phyloP scores from a whole-genome alignment of 148 eudicot species.

The Pouteria glomerata region DNA sequence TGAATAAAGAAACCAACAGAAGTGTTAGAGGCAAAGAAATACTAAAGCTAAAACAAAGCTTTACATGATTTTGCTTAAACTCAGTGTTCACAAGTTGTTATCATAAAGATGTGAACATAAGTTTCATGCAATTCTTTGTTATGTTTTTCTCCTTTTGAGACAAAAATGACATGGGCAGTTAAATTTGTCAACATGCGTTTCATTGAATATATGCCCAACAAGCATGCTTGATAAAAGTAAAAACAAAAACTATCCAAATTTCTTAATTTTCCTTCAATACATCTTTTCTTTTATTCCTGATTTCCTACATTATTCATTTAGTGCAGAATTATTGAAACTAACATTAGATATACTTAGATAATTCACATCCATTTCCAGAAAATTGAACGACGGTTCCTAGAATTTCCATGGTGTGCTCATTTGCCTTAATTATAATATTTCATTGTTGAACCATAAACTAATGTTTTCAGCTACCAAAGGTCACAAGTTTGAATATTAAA shows the following conservation, averaged over 20 bases:
- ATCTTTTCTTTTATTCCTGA: neutral
- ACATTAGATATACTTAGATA: neutral
- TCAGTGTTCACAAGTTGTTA: neutral
- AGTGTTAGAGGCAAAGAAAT: slow-evolving; percentile 11
- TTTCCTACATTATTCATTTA: neutral
- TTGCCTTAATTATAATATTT: neutral
- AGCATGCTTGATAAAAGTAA: neutral
- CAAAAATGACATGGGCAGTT: neutral
- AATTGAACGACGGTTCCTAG: neutral
- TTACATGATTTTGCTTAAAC: neutral
- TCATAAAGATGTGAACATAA: neutral
- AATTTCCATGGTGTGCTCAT: neutral
- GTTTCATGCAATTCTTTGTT: neutral
- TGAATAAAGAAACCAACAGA: slow-evolving; percentile 26
- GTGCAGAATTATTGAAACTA: neutral
- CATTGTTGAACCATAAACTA: neutral
- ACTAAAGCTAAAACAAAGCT: no score
- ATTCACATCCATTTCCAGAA: neutral
- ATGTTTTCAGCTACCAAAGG: neutral
- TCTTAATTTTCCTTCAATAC: neutral
- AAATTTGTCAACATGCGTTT: neutral
- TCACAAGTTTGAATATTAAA: neutral
- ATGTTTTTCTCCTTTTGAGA: neutral
- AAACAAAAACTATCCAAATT: neutral
- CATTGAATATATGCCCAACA: neutral